These are phyloP conservation scores for Grosmannia clavigera DNA, from an alignment of 2,329 filamentous ascomycete species.

Conservation along the genomic window DNA sequence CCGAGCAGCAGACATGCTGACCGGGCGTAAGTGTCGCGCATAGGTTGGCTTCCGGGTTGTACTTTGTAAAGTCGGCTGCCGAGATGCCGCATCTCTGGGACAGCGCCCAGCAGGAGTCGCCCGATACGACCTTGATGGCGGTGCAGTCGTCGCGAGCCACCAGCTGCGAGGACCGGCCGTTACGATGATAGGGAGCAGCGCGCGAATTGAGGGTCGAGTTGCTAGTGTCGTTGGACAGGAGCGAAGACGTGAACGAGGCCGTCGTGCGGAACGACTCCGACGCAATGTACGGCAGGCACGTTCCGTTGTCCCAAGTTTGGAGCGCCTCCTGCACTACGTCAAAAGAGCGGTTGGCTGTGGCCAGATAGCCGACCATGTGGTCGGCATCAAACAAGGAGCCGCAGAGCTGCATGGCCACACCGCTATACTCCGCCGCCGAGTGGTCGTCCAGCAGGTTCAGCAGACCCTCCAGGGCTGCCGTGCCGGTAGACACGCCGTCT, in stretches of 20 bases:
- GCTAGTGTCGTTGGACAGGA: not conserved
- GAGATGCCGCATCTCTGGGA: conserved; percentile 10
- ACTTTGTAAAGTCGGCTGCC: conserved; percentile 13
- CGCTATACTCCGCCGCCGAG: no score
- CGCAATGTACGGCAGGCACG: not conserved
- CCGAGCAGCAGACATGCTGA: conserved; percentile 25
- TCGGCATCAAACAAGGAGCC: not conserved
- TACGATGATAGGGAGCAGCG: no score
- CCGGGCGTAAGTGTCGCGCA: conserved; percentile 21
- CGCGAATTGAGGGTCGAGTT: not conserved
- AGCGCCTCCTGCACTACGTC: not conserved
- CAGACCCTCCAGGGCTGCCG: no score
- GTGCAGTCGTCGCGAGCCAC: conserved; percentile 4
- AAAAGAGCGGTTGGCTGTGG: not conserved
- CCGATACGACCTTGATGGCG: conserved; percentile 3
- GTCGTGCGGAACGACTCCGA: not conserved
- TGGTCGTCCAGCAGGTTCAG: no score
- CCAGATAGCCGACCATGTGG: not conserved
- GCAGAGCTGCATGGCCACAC: not conserved
- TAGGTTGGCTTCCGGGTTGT: conserved; percentile 15
- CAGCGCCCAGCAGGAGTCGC: conserved; percentile 6
- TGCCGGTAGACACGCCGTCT: no score
- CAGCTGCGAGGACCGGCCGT: not conserved
- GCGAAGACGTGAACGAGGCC: not conserved
- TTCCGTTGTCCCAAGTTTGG: not conserved